A percentile compares a stretch with the other conserved stretches of the same genome.
Conservation (phyloP, 805 yeast species). For the Schwanniomyces sp. region DNA sequence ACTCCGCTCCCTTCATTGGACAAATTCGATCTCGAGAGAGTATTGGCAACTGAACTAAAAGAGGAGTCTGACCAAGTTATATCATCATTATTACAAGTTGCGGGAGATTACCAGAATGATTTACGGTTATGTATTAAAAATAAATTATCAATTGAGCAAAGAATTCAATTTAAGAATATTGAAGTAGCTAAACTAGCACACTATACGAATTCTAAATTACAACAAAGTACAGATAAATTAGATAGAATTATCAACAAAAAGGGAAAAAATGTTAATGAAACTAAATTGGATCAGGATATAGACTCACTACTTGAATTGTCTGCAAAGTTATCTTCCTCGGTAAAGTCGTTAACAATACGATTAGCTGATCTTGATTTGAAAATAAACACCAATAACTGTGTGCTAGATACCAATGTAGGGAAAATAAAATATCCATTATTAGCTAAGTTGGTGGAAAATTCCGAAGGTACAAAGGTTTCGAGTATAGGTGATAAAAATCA, state of each 20-base stretch:
- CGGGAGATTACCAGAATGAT: conserved; percentile 35
- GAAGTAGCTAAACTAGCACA: conserved; percentile 30
- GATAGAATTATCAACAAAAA: background rate
- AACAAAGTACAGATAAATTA: conserved; percentile 10
- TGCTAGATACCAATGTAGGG: background rate
- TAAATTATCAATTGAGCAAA: conserved; percentile 37
- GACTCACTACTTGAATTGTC: conserved; percentile 8
- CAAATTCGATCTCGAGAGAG: conserved; percentile 29
- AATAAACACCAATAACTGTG: background rate
- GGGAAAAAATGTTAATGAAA: background rate
- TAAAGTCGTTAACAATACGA: conserved; percentile 11
- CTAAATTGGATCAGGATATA: conserved; percentile 4
- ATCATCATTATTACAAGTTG: conserved; percentile 23
- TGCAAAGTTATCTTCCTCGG: conserved; percentile 11
- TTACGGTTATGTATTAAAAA: conserved; percentile 32
- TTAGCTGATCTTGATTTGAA: conserved; percentile 11
- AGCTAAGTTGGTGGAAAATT: background rate
- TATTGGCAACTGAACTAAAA: conserved; percentile 21
- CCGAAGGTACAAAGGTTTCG: background rate
- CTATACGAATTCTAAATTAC: conserved; percentile 16
- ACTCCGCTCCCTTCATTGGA: conserved; percentile 26
- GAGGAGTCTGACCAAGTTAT: conserved; percentile 31
- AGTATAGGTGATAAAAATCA: background rate
- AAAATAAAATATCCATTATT: background rate
- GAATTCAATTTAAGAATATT: conserved; percentile 40